These are phyloP conservation scores for Garcia nutans DNA, from an alignment of 345 rosid genomes.

Conservation along the genomic window DNA sequence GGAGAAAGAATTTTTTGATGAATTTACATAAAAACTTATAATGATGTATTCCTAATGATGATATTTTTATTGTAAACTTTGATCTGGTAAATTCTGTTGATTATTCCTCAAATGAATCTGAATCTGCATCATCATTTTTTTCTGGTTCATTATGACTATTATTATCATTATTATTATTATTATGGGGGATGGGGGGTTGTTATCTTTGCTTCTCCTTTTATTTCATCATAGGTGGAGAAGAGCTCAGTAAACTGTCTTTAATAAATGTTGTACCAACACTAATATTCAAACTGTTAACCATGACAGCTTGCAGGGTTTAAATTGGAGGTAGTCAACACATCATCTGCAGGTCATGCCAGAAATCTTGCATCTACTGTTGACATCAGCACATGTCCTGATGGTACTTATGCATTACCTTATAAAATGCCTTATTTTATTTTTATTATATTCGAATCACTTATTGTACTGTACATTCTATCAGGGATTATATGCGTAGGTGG, in stretches of 20 bases:
- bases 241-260: not conserved
- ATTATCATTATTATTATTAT: too few relatives aligned
- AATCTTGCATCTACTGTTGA: conserved; percentile 83
- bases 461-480: conserved; percentile 34
- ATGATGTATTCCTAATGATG: not conserved
- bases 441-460: conserved; percentile 17
- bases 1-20: not conserved
- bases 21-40: not conserved
- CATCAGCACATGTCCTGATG: conserved; percentile 84
- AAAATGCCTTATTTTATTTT: conserved; percentile 15
- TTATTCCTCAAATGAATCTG: not conserved
- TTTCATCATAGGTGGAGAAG: not conserved
- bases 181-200: not conserved
- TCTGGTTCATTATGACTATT: not conserved
- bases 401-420: conserved; percentile 39
- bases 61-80: not conserved
- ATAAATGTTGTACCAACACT: not conserved
- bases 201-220: not conserved
- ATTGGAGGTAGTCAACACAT: conserved; percentile 88
- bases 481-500: conserved; percentile 98
- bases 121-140: not conserved
- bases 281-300: conserved; percentile 24
- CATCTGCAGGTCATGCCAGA: conserved; percentile 91
- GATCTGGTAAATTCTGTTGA: not conserved
- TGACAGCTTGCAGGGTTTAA: conserved; percentile 95